Evolutionary conservation across 495 filamentous ascomycete species (phyloP), one percentile per base, ranked within the genome.

Genomic region (Xylaria scruposa): DNA sequence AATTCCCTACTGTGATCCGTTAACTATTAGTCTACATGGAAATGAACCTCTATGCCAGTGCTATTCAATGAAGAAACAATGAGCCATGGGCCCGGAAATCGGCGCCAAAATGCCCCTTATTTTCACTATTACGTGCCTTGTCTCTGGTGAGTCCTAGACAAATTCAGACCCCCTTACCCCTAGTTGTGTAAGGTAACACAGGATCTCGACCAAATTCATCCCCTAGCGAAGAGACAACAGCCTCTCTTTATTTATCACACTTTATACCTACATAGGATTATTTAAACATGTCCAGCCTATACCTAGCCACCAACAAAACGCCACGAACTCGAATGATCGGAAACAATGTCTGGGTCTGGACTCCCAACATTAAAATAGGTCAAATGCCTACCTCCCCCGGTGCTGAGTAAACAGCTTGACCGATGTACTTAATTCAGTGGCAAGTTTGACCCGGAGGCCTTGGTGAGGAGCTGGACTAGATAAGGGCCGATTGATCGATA

Each of bases 381-480:
- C n/a, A n/a, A 24, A 44, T 42, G 38, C 5, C 59, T 38, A 15
- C 60, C 38, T 42, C 36, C 60, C 21, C 21, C 44, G 12, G 13
- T 44, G 21, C 15, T n/a, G 21, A 29, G 29, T 44, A 44, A 38
- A 24, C 60, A 63, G 60, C 36, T 42, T 29, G 12, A 17, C 12
- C 6, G 0, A 21, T 44, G 15, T 21, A 46, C 12, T n/a, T n/a
- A n/a, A 44, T 63, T 38, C 60, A 29, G 36, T 19, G 38, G 60
- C 44, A 60, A 60, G 58, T 19, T 38, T 38, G 33, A 17, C 5
- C 31, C 58, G 31, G 58, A 38, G 58, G 31, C 1, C 8, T 38
- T 60, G 56, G 56, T 59, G n/a, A 59, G 56, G 31, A 59, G 56
- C 36, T 59, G 31, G 51, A 59, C 31, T 15, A 59, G 56, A 59